Evolutionary conservation across 2,329 filamentous ascomycete genomes (phyloP), one percentile per base, ranked within the genome.

Genomic region (Penicillium sp.): DNA sequence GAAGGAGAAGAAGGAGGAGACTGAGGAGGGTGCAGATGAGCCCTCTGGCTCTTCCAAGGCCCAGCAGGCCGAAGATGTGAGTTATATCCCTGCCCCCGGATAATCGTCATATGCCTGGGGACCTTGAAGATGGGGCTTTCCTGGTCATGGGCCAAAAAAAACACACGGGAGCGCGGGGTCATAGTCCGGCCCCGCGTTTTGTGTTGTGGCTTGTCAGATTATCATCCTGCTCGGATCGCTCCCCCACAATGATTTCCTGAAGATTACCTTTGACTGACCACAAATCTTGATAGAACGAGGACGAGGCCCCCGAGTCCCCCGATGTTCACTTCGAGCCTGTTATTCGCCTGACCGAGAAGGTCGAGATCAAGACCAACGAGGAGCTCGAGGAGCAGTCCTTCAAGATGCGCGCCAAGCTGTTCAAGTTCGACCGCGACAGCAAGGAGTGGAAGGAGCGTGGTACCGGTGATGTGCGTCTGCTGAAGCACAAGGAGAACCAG

Each of bases 321-420:
- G 93, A 97, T 65, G 90, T 97, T 61, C 90, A 97, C 80, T 99
- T 97, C 80, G 91, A 96, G 81, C 94, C 94, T 64, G 92, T 99
- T 67, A 90, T 96, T 72, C 92, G 87, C 79, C 83, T 99, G 72
- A 97, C 93, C 60, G 91, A 99, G 82, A 94, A 95, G 82, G 89
- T 97, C 69, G 93, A 97, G 73, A 89, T 86, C 73, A 96, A 96
- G 85, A 97, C 94, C 77, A 96, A 97, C 81, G 94, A 99, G 80
- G 94, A 99, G 83, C 85, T 88, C 44, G 94, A 99, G 83, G 92
- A 97, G 82, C 90, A 96, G 81, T 83, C 86, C 37, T 99, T 97
- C 87, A 97, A 97, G 88, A 97, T 97, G 93, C 90, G 94, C 70
- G 94, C 94, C 73, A 99, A 99, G 86, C 89, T 99, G 64, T 99